These are phyloP conservation scores for Candida dubliniensis DNA, from an alignment of 1,139 yeast genomes.

Conservation along the genomic window DNA sequence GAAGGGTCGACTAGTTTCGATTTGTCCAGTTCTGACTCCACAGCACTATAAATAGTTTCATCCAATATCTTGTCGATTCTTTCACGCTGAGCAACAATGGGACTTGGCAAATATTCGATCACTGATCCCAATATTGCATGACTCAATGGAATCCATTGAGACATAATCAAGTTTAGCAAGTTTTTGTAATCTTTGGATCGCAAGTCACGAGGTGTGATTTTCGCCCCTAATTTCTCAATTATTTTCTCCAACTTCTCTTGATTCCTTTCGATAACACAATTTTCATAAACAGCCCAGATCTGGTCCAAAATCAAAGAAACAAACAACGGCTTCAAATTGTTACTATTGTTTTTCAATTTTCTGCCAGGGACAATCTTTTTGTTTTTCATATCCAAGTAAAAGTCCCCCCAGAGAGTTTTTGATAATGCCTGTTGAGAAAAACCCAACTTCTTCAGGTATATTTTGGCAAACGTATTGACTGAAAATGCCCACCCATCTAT, in stretches of 20 bases:
- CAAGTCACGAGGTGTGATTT: constrained; percentile 72
- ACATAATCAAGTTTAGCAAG: constrained; percentile 67
- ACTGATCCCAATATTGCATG: constrained; percentile 83
- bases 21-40: constrained; percentile 27
- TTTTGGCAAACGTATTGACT: constrained; percentile 81
- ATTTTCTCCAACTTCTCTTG: constrained; percentile 74
- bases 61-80: constrained; percentile 70
- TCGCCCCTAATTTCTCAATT: constrained; percentile 65
- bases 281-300: constrained; percentile 88
- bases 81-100: constrained; percentile 67
- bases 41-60: constrained; percentile 46
- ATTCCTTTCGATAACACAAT: constrained; percentile 64
- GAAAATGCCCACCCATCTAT: constrained; percentile 98
- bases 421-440: constrained; percentile 76
- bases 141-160: constrained; percentile 94
- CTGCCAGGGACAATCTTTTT: constrained; percentile 72
- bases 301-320: constrained; percentile 85
- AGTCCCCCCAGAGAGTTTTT: constrained; percentile 97
- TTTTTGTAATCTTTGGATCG: constrained; percentile 74
- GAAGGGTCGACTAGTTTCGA: constrained; percentile 42
- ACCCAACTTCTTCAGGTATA: constrained; percentile 83
- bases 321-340: constrained; percentile 70
- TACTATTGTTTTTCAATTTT: constrained; percentile 49
- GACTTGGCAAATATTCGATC: constrained; percentile 83
- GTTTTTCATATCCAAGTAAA: constrained; percentile 82